A percentile compares a stretch with the other conserved stretches of the same genome.
phyloP scores from a whole-genome alignment of 169 alveolate genomes.

The Babesia bigemina region DNA sequence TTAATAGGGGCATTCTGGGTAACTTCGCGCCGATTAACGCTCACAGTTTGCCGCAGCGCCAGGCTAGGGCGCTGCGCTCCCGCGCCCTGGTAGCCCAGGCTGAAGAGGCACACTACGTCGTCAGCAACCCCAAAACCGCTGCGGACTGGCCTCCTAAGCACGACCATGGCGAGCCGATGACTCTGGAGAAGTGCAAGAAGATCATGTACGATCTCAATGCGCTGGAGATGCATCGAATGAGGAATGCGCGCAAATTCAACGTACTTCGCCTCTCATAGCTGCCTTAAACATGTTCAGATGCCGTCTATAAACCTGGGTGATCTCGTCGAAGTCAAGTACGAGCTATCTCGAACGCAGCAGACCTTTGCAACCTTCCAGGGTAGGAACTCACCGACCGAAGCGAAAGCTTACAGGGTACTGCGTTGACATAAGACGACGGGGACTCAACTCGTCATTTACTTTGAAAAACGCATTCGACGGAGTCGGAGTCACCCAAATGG shows the following conservation, averaged over 20 bases:
- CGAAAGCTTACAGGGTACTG: constrained; percentile 71
- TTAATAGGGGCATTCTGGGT: constrained; percentile 2
- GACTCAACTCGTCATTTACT: constrained; percentile 77
- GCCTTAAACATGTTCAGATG: constrained; percentile 21
- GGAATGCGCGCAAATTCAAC: constrained; percentile 73
- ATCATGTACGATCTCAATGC: constrained; percentile 73
- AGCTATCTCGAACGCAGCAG: constrained; percentile 80
- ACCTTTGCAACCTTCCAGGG: constrained; percentile 81
- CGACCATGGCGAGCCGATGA: constrained; percentile 66
- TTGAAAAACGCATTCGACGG: constrained; percentile 82
- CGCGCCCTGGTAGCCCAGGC: constrained; percentile 56
- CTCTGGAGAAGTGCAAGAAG: constrained; percentile 62
- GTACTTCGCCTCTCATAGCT: constrained; percentile 38
- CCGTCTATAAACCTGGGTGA: constrained; percentile 73
- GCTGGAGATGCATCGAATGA: constrained; percentile 74
- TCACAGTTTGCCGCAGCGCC: background rate
- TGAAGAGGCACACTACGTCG: constrained; percentile 54
- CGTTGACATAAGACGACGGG: constrained; percentile 70
- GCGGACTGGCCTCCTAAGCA: constrained; percentile 67
- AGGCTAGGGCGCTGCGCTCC: constrained; percentile 42
- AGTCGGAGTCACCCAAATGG: constrained; percentile 78
- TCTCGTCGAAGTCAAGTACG: constrained; percentile 78
- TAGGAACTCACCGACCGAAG: background rate
- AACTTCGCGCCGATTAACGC: background rate
- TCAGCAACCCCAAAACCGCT: constrained; percentile 55